These are phyloP conservation scores for Pichia sp. DNA, from an alignment of 1,139 yeast genomes.

Conservation along the genomic window DNA sequence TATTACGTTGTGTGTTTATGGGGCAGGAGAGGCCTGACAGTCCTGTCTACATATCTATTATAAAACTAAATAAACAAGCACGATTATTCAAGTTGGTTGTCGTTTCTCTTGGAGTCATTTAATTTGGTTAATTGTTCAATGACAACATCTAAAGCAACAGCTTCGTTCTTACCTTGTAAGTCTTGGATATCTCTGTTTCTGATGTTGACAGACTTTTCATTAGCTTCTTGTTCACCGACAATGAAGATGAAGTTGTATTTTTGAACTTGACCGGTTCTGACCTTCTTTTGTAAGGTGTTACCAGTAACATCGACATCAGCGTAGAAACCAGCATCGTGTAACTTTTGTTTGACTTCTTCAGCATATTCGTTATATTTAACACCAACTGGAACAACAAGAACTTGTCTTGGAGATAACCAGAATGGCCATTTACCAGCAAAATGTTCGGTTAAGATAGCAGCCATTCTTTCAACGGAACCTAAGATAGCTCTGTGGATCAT, in stretches of 20 bases:
- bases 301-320: constrained; percentile 93
- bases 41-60: no score
- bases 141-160: constrained; percentile 68
- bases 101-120: constrained; percentile 67
- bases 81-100: constrained; percentile 46
- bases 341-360: constrained; percentile 64
- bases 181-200: constrained; percentile 91
- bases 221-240: constrained; percentile 93
- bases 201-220: constrained; percentile 75
- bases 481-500: constrained; percentile 99
- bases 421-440: constrained; percentile 99
- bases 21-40: no score
- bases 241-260: constrained; percentile 93
- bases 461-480: constrained; percentile 98
- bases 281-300: constrained; percentile 94
- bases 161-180: constrained; percentile 86
- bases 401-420: constrained; percentile 98
- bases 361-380: constrained; percentile 91
- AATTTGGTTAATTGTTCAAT: constrained; percentile 62
- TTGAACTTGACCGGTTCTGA: constrained; percentile 90
- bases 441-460: constrained; percentile 95
- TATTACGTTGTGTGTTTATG: no score
- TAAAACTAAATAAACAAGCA: not conserved
- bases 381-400: constrained; percentile 93
- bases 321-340: constrained; percentile 71